phyloP scores from a whole-genome alignment of 2,329 filamentous ascomycete species.

The Penicillium italicum region DNA sequence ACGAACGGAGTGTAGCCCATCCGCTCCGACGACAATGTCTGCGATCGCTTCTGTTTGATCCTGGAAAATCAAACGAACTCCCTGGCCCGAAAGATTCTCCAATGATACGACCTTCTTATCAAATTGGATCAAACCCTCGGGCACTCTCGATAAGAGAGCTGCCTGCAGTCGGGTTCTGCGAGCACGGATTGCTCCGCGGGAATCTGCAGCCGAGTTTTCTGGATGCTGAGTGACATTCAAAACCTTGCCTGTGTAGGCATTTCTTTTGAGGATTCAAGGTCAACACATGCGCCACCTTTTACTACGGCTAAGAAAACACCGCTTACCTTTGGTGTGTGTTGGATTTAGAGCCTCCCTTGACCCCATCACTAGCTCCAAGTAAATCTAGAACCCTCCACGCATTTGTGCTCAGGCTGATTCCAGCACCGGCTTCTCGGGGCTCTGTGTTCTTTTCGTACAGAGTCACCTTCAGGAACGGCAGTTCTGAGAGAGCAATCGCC shows the following conservation, averaged over 20 bases:
- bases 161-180: conserved; percentile 45
- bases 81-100: conserved; percentile 36
- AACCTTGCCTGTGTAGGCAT: conserved; percentile 14
- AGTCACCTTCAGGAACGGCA: conserved; percentile 42
- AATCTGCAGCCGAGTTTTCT: conserved; percentile 10
- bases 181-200: conserved; percentile 25
- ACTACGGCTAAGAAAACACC: not conserved
- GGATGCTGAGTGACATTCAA: conserved; percentile 25
- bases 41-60: conserved; percentile 42
- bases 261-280: not conserved
- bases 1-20: conserved; percentile 51
- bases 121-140: conserved; percentile 44
- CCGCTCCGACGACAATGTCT: conserved; percentile 52
- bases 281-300: not conserved
- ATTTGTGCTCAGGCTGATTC: conserved; percentile 47
- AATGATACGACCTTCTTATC: conserved; percentile 45
- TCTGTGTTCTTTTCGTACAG: conserved; percentile 47
- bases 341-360: conserved; percentile 37
- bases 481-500: conserved; percentile 45
- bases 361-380: conserved; percentile 42
- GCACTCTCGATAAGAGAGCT: conserved; percentile 48
- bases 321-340: conserved; percentile 19
- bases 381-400: conserved; percentile 49
- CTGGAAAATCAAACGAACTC: conserved; percentile 45
- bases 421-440: conserved; percentile 49